Conservation (phyloP, 2,329 filamentous ascomycete species). For the Trichoderma simmonsii region DNA sequence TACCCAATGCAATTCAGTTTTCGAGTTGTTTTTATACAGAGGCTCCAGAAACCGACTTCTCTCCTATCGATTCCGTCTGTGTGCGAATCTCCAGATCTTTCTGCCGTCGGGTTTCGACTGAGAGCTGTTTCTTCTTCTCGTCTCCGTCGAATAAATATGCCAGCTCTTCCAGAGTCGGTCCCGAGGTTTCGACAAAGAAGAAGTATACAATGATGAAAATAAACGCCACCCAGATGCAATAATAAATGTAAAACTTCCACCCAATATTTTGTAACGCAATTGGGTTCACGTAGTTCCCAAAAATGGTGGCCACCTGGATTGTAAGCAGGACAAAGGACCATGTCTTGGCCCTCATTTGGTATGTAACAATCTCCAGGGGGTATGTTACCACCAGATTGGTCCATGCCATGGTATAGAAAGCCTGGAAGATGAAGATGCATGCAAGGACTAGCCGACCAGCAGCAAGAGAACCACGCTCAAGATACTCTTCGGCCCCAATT, state of each 20-base stretch:
- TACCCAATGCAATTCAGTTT: not conserved
- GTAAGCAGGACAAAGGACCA: conserved; percentile 41
- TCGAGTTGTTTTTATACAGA: not conserved
- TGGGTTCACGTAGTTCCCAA: conserved; percentile 40
- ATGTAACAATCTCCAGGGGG: conserved; percentile 41
- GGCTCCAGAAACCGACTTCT: conserved; percentile 10
- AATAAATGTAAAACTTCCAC: conserved; percentile 43
- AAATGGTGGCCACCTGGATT: conserved; percentile 37
- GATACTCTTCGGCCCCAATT: conserved; percentile 37
- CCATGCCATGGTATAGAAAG: conserved; percentile 43
- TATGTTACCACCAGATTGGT: conserved; percentile 43
- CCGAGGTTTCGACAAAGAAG: conserved; percentile 39
- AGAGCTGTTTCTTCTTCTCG: conserved; percentile 26
- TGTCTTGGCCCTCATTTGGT: conserved; percentile 42
- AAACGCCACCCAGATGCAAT: conserved; percentile 38
- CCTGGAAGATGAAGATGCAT: conserved; percentile 43
- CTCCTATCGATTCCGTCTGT: conserved; percentile 8
- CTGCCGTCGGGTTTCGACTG: conserved; percentile 28
- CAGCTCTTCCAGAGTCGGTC: conserved; percentile 36
- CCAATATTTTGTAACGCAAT: conserved; percentile 37
- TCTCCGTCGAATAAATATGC: conserved; percentile 33
- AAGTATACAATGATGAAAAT: conserved; percentile 39
- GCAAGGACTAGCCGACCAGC: conserved; percentile 37
- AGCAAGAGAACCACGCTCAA: conserved; percentile 30
- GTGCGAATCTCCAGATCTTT: conserved; percentile 15